These are phyloP conservation scores for Botrytis squamosa DNA, from an alignment of 2,329 filamentous ascomycete species.

Conservation along the genomic window DNA sequence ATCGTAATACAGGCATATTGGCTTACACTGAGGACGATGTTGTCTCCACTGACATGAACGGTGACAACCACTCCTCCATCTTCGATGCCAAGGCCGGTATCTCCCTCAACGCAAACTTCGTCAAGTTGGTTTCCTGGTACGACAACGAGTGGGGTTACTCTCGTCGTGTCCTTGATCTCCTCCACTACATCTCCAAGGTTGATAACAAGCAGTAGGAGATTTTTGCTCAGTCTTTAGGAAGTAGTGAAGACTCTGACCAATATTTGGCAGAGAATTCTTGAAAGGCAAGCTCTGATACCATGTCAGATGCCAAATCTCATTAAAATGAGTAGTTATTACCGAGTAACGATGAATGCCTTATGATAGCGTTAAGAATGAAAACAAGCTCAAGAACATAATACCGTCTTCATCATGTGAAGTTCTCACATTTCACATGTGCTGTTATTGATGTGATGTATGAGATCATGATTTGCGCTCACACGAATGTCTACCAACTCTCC, in stretches of 20 bases:
- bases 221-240: constrained; percentile 26
- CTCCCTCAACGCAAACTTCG: constrained; percentile 95
- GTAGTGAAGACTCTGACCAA: constrained; percentile 34
- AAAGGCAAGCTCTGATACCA: constrained; percentile 37
- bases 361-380: constrained; percentile 24
- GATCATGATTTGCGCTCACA: not conserved
- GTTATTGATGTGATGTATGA: not conserved
- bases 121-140: constrained; percentile 96
- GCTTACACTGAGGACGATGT: constrained; percentile 96
- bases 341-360: constrained; percentile 23
- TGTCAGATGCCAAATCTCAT: constrained; percentile 20
- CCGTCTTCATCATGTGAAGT: not conserved
- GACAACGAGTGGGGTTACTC: constrained; percentile 99
- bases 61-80: constrained; percentile 92
- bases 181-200: constrained; percentile 76
- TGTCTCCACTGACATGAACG: constrained; percentile 91
- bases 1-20: constrained; percentile 64
- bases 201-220: constrained; percentile 50
- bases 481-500: not conserved
- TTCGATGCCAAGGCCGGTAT: constrained; percentile 99
- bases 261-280: constrained; percentile 36
- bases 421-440: not conserved
- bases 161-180: constrained; percentile 85
- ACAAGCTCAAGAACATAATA: constrained; percentile 13
- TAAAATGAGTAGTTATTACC: constrained; percentile 19